Evolutionary conservation across 2,329 filamentous ascomycete genomes (phyloP), one percentile per base, ranked within the genome.

Genomic region (Pezicula radicicola): DNA sequence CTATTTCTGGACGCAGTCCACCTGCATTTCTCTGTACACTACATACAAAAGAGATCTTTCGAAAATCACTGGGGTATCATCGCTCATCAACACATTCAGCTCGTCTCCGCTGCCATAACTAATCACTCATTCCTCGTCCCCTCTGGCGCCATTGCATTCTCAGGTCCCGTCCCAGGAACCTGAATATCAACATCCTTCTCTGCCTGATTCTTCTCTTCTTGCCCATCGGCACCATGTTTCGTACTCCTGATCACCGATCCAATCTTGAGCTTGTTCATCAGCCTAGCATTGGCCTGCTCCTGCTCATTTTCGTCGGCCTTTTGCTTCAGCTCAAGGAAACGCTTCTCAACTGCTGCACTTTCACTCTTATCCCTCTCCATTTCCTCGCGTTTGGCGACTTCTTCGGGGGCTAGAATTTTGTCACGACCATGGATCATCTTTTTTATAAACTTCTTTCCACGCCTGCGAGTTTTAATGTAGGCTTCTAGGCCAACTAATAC

Each of bases 401-500:
- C 79, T 54, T 87, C 83, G 0, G 85, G 85, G 37, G 80, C 74
- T 2, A 88, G 57, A 7, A 87, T 63, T 61, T 83, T 85, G 51
- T 84, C 82, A 53, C 82, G 77, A 27, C 75, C 68, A 33, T 79
- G 73, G 25, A 75, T 69, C 36, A 81, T 61, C 53, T 78, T 80
- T 51, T 77, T 72, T 53, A 73, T 63, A 10, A 77, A 60, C 43
- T 72, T 69, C 70, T 87, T 88, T 33, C 87, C 77, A 64, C 84
- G 84, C 52, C 50, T 50, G 46, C 85, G 82, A 12, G 85, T 86
- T 61, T 84, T 84, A 46, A 87, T 72, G 64, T 95, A 96, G 13
- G 84, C 80, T 72, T 96, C 91, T 4, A 96, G 75, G 0, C 92
- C 92, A 1, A 92, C 80, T 1, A 96, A 76, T 0, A 96, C 84